Evolutionary conservation across 805 yeast species (phyloP), one percentile per base, ranked within the genome.

Genomic region (Millerago galiae): DNA sequence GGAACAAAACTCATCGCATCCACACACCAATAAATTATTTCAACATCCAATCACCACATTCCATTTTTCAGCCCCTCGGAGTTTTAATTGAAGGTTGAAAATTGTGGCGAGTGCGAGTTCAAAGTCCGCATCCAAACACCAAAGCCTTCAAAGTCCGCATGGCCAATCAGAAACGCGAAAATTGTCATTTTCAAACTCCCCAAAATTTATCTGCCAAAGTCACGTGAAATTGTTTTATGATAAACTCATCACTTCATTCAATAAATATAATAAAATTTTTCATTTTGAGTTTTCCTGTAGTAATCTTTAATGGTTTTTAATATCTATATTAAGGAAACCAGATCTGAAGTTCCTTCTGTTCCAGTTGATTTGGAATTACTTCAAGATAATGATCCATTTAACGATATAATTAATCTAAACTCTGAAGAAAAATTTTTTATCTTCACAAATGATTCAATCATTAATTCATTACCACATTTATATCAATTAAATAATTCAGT

Each of bases 401-500:
- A 21, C 21, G 42, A 40, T 27, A 40, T 44, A 10, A 26, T 40
- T 26, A 31, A 36, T 16, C 17, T 43, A 15, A 35, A 37, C 8
- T 30, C 31, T 25, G 41, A 34, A 24, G 44, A 24, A 8, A 35
- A 35, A 10, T 40, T 37, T 26, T 18, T 16, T 12, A 68, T 85
- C 18, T 64, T 75, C 40, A 66, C 83, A 2, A 67, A 71, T 43
- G 79, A 86, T 18, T 40, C 56, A 4, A 68, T 87, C 14, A 66
- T 85, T 47, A 67, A 70, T 33, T 72, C 76, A 44, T 66, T 88
- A 41, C 88, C 95, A 13, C 71, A 70, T 41, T 67, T 88, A 37
- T 52, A 60, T 34, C 52, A 56, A 44, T 66, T 78, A 52, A 52
- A 61, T 8, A 65, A 76, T 2, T 70, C 75, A 24, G 81, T 83